A percentile compares a stretch with the other conserved stretches of the same genome.
These are phyloP conservation scores for Leucocoprinus leucothites DNA, from an alignment of 768 basidiomycete species.

Conservation along the genomic window DNA sequence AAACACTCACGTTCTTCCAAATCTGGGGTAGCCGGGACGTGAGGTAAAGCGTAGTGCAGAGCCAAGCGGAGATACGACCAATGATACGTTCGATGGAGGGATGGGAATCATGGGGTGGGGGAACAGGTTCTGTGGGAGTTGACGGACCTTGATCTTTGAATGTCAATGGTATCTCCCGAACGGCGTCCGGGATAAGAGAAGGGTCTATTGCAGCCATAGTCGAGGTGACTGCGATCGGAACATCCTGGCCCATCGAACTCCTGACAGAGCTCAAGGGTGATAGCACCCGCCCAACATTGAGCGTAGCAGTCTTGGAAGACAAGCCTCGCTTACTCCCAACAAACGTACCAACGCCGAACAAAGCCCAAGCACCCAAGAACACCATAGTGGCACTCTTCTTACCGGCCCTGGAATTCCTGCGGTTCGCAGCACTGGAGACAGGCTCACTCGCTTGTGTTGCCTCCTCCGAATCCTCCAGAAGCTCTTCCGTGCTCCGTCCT, in stretches of 20 bases:
- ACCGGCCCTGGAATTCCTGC: constrained; percentile 60
- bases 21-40: constrained; percentile 96
- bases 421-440: constrained; percentile 12
- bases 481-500: constrained; percentile 31
- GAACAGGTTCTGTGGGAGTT: constrained; percentile 2
- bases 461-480: constrained; percentile 20
- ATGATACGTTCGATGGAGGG: constrained; percentile 57
- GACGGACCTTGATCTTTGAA: constrained; percentile 4
- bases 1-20: constrained; percentile 89
- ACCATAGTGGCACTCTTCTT: constrained; percentile 75
- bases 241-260: neutral
- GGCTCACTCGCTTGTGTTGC: constrained; percentile 1
- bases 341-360: constrained; percentile 66
- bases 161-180: neutral
- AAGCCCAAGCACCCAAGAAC: constrained; percentile 72
- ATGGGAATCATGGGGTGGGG: constrained; percentile 20
- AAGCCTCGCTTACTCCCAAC: constrained; percentile 27
- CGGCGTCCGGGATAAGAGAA: neutral
- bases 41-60: constrained; percentile 89
- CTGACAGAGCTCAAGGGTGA: constrained; percentile 13
- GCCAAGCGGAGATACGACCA: constrained; percentile 92
- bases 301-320: constrained; percentile 23
- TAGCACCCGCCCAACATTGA: constrained; percentile 52
- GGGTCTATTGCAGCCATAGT: neutral
- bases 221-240: neutral